These are phyloP conservation scores for Botrytis medusae DNA, from an alignment of 2,329 filamentous ascomycete genomes.

Conservation along the genomic window DNA sequence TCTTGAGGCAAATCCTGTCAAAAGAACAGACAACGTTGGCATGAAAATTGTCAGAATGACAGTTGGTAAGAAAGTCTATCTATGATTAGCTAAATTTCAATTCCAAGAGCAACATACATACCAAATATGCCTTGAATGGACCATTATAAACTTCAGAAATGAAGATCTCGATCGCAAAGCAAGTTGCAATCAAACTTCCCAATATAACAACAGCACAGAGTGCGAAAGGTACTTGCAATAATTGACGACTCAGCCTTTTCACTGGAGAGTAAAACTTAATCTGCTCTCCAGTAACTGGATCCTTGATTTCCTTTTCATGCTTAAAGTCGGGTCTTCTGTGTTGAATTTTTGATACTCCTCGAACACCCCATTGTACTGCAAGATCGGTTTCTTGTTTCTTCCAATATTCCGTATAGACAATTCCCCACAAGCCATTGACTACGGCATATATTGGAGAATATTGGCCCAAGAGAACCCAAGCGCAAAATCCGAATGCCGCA, in stretches of 20 bases:
- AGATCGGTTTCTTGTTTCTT: conserved; percentile 89
- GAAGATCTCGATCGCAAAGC: conserved; percentile 93
- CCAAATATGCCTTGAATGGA: conserved; percentile 80
- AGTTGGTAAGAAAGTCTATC: conserved; percentile 80
- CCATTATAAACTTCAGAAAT: conserved; percentile 92
- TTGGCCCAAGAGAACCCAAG: conserved; percentile 79
- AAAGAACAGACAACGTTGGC: conserved; percentile 71
- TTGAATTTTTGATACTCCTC: conserved; percentile 79
- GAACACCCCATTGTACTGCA: conserved; percentile 83
- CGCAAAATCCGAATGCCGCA: conserved; percentile 70
- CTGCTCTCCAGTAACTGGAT: conserved; percentile 70
- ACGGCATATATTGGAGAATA: conserved; percentile 82
- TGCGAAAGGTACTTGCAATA: conserved; percentile 73
- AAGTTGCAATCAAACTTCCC: conserved; percentile 78
- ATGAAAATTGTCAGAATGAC: conserved; percentile 79
- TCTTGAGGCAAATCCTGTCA: conserved; percentile 73
- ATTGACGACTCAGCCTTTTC: conserved; percentile 62
- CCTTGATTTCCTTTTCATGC: conserved; percentile 73
- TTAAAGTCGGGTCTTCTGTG: conserved; percentile 74
- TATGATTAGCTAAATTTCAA: conserved; percentile 22
- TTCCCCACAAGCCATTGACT: conserved; percentile 79
- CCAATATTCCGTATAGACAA: conserved; percentile 93
- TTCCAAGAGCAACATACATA: conserved; percentile 45
- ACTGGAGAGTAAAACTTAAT: conserved; percentile 60
- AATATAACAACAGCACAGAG: conserved; percentile 69